These are phyloP conservation scores for Penicillium hesseltinei DNA, from an alignment of 2,329 filamentous ascomycete genomes.

Conservation along the genomic window DNA sequence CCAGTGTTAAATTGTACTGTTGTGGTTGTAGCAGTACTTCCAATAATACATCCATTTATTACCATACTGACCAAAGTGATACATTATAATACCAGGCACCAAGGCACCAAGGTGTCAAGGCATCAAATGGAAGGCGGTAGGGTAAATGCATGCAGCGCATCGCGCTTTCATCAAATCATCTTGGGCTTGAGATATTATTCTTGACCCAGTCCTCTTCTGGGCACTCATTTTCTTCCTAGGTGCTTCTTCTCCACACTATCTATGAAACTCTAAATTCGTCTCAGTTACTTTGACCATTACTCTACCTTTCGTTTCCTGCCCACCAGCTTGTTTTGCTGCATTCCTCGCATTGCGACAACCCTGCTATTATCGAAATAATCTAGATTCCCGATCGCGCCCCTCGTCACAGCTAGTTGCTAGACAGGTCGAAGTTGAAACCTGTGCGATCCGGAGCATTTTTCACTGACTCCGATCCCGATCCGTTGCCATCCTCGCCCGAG, in stretches of 20 bases:
- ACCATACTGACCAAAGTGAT: neutral
- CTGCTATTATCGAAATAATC: slow-evolving; percentile 1
- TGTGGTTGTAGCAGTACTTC: neutral
- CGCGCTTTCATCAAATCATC: slow-evolving; percentile 20
- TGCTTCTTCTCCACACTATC: neutral
- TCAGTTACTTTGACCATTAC: neutral
- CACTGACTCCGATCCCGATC: neutral
- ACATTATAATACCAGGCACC: slow-evolving; percentile 11
- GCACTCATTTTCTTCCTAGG: neutral
- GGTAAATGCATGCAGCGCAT: slow-evolving; percentile 18
- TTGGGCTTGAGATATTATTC: slow-evolving; percentile 9
- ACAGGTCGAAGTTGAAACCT: neutral
- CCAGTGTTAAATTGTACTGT: neutral
- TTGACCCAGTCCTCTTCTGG: slow-evolving; percentile 1
- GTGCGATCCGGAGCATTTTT: neutral
- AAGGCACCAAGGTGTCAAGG: slow-evolving; percentile 24
- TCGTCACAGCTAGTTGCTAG: neutral
- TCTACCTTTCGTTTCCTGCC: neutral
- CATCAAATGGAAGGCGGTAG: slow-evolving; percentile 1
- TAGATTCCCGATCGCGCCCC: neutral
- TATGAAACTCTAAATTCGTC: neutral
- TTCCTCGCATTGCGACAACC: slow-evolving; percentile 12
- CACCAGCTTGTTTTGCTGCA: neutral
- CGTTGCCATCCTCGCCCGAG: neutral
- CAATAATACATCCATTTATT: neutral